These are phyloP conservation scores for Canna indica DNA, from an alignment of 176 grass and related monocot species.

Conservation along the genomic window DNA sequence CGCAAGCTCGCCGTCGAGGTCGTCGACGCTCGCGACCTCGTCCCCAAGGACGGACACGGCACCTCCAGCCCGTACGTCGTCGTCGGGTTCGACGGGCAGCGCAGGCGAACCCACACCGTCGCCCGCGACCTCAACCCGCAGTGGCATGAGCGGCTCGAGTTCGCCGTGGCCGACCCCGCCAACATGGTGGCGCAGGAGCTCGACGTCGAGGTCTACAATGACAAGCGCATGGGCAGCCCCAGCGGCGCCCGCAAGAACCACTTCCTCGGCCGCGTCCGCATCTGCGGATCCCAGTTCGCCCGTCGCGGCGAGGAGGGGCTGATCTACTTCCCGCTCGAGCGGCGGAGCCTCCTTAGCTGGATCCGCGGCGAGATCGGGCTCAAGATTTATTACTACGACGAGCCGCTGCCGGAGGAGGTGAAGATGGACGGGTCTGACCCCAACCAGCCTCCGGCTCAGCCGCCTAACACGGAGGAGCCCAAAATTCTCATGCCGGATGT, in stretches of 20 bases:
- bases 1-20: slow-evolving; percentile 69
- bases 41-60: slow-evolving; percentile 80
- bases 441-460: slow-evolving; percentile 24
- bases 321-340: slow-evolving; percentile 83
- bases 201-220: slow-evolving; percentile 79
- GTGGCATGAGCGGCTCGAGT: slow-evolving; percentile 72
- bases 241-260: slow-evolving; percentile 51
- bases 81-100: slow-evolving; percentile 68
- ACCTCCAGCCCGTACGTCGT: slow-evolving; percentile 68
- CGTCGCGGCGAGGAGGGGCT: slow-evolving; percentile 52
- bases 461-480: slow-evolving; percentile 32
- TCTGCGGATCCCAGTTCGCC: slow-evolving; percentile 75
- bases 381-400: slow-evolving; percentile 92
- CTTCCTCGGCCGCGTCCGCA: slow-evolving; percentile 69
- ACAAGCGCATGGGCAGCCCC: slow-evolving; percentile 38
- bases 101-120: slow-evolving; percentile 71
- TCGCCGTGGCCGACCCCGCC: slow-evolving; percentile 42
- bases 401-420: slow-evolving; percentile 37
- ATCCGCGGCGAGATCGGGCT: slow-evolving; percentile 85
- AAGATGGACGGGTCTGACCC: slow-evolving; percentile 31
- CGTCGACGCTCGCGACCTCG: slow-evolving; percentile 62
- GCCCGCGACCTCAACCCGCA: slow-evolving; percentile 56
- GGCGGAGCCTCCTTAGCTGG: slow-evolving; percentile 71
- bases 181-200: slow-evolving; percentile 51
- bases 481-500: slow-evolving; percentile 31